Base-by-base conservation (phyloP, 1,139 yeast species). In the Magnusiomyces fungicola region DNA sequence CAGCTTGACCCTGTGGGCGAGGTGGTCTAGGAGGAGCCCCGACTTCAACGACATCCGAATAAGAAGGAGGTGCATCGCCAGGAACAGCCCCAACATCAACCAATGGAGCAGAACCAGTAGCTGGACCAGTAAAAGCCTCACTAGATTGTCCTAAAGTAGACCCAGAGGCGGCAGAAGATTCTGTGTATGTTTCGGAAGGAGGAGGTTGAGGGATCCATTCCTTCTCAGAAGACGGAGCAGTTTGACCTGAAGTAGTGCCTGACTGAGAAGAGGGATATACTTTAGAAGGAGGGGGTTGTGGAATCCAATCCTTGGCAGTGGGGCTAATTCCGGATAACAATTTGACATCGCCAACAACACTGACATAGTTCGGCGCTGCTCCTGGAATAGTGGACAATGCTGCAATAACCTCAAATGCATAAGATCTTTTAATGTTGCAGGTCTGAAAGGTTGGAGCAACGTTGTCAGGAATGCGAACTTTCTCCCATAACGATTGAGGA, bases 371-470 rank as follows among this genome's bases (percentile, higher is more conserved):
- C 3, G 48, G 55, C 29, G 55, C 14, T 2, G 39, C 19, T n/a
- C 33, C 32, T 14, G 18, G 29, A 30, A 60, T 64, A 3, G 58
- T 52, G 9, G 78, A 65, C 51, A 81, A 69, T 2, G 76, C 80
- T 1, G 71, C 80, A 2, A 63, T 62, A 1, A 80, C 65, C 19
- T 63, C 63, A 40, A 80, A 54, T 12, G 64, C 61, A 58, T 81
- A 80, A n/a, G 58, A 60, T 44, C 85, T 67, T 3, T 71, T 61
- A 16, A 81, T 72, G 60, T 80, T 80, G 61, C 87, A 81, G 2
- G 81, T 76, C 36, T 63, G 66, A 62, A 81, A 81, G 4, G 77
- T 68, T 1, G 86, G 85, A 1, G 79, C 65, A 7, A 79, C 63
- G 49, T 69, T 62, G 44, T 70, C 74, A 0, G 86, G 83, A 14